Conservation (phyloP, 2,329 filamentous ascomycete genomes). For the Talaromyces sp. region DNA sequence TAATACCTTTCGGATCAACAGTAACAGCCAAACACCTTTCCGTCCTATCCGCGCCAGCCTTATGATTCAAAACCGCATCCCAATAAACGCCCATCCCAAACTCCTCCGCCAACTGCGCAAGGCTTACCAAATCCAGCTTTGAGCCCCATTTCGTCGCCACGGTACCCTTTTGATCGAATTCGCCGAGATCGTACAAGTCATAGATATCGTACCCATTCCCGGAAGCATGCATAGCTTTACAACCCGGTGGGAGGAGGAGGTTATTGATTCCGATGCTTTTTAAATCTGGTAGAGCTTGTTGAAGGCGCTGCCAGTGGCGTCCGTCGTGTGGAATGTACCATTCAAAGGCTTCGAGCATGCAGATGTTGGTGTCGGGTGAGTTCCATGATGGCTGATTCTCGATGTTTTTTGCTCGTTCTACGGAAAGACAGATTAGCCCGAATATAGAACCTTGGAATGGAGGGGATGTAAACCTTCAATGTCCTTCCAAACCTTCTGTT, state of each 20-base stretch:
- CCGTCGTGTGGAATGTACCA: constrained; percentile 63
- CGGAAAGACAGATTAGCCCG: too few relatives aligned
- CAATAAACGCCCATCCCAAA: constrained; percentile 57
- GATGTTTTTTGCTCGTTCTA: constrained; percentile 23
- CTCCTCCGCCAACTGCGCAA: constrained; percentile 49
- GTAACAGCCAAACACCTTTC: constrained; percentile 60
- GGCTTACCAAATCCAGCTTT: constrained; percentile 54
- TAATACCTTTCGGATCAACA: constrained; percentile 51
- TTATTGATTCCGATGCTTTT: constrained; percentile 57
- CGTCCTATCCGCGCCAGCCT: constrained; percentile 61
- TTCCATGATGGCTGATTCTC: constrained; percentile 29
- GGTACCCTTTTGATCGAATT: constrained; percentile 66
- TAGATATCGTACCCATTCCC: constrained; percentile 67
- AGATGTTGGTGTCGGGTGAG: constrained; percentile 30
- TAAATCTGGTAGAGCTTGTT: constrained; percentile 48
- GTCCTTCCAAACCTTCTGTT: constrained; percentile 20
- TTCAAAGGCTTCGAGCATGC: constrained; percentile 67
- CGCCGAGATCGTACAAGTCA: constrained; percentile 65
- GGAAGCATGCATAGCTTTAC: constrained; percentile 58
- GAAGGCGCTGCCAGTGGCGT: constrained; percentile 58
- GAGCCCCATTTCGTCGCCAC: constrained; percentile 64
- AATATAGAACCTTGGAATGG: not conserved
- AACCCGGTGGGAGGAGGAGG: constrained; percentile 66
- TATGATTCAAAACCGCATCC: constrained; percentile 69
- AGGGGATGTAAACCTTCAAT: constrained; percentile 21